These are phyloP conservation scores for Cucurbita pepo DNA, from an alignment of 306 rosid species.

Conservation along the genomic window DNA sequence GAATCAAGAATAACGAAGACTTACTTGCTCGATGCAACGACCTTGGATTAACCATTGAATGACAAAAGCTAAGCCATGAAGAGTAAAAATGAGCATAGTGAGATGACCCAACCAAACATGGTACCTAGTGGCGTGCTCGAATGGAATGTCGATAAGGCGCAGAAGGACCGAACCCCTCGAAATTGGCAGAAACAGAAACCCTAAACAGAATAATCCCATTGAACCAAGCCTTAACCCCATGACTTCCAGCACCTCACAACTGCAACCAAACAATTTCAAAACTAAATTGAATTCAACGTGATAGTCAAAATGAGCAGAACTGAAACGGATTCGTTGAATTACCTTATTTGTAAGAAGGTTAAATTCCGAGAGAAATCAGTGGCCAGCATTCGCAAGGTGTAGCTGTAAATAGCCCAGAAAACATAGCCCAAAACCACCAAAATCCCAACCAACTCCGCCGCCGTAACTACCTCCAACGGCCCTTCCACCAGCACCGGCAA, in stretches of 20 bases:
- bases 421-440: constrained; percentile 41
- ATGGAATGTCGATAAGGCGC: constrained; percentile 61
- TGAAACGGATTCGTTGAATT: not conserved
- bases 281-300: not conserved
- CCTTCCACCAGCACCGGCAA: constrained; percentile 73
- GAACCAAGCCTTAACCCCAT: constrained; percentile 57
- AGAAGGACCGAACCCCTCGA: constrained; percentile 92
- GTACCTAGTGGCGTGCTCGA: constrained; percentile 77
- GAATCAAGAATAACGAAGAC: not conserved
- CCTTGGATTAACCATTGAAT: constrained; percentile 56
- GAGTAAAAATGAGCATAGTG: constrained; percentile 70
- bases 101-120: constrained; percentile 98
- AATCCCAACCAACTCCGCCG: constrained; percentile 65
- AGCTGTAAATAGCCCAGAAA: constrained; percentile 41
- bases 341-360: not conserved
- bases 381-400: not conserved
- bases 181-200: constrained; percentile 70
- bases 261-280: constrained; percentile 1
- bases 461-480: constrained; percentile 83
- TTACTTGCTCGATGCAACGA: constrained; percentile 33
- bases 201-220: constrained; percentile 48
- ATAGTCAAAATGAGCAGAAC: not conserved
- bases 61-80: constrained; percentile 58
- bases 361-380: not conserved
- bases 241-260: constrained; percentile 27